Conservation (phyloP, 257 asterid genomes). For the Solanum paucissectum region DNA sequence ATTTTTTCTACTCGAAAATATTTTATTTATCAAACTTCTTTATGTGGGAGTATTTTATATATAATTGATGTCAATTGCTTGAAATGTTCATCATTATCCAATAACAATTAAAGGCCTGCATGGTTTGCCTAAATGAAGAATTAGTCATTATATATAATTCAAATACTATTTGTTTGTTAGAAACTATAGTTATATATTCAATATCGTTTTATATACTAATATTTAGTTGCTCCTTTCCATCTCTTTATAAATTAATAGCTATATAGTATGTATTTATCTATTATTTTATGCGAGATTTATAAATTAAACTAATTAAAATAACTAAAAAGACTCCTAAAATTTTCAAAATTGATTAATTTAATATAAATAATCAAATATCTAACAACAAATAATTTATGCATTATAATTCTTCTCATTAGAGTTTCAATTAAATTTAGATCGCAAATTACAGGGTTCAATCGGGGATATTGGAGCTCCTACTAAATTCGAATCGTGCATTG, state of each 20-base stretch:
- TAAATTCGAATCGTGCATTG: not conserved
- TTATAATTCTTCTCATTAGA: not conserved
- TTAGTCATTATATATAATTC: not conserved
- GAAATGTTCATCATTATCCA: not conserved
- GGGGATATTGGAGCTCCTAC: accelerated
- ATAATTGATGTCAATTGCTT: not conserved
- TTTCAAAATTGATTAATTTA: not conserved
- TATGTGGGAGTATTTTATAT: not conserved
- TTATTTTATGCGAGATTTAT: not conserved
- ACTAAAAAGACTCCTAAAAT: accelerated
- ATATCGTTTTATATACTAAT: not conserved
- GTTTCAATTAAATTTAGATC: too few species aligned
- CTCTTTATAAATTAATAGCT: not conserved
- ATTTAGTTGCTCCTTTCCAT: not conserved
- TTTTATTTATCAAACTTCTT: not conserved
- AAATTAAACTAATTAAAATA: not conserved
- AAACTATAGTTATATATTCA: not conserved
- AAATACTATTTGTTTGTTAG: not conserved
- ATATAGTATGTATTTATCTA: not conserved
- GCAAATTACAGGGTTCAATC: too few species aligned
- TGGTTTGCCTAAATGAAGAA: not conserved
- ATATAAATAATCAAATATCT: not conserved
- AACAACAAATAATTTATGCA: not conserved
- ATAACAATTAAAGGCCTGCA: not conserved
- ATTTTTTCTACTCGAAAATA: not conserved